phyloP scores from a whole-genome alignment of 2,329 filamentous ascomycete genomes.

The Colletotrichum sp. region DNA sequence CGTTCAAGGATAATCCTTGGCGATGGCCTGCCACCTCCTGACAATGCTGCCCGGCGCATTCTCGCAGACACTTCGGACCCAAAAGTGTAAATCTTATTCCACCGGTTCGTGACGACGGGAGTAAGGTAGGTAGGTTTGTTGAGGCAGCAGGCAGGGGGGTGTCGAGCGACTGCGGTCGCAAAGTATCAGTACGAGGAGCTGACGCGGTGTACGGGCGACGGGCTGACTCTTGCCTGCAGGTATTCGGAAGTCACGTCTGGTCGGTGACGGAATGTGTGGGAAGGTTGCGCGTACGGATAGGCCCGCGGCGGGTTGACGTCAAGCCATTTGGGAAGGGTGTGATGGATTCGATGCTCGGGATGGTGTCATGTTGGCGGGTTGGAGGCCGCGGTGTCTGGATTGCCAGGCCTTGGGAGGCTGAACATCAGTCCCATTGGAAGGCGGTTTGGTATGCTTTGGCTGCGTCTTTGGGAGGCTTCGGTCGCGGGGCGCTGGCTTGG shows the following conservation, averaged over 20 bases:
- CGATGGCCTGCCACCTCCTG: background rate
- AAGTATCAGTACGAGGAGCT: background rate
- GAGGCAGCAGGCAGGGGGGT: background rate
- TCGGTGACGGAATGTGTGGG: background rate
- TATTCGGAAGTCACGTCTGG: background rate
- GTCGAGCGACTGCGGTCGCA: background rate
- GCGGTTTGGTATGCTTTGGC: background rate
- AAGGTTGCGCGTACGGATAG: background rate
- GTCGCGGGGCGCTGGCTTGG: background rate
- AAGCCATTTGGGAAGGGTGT: background rate
- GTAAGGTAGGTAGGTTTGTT: background rate
- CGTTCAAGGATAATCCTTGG: background rate
- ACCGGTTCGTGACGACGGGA: background rate
- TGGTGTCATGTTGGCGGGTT: background rate
- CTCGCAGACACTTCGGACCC: background rate
- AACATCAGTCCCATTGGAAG: background rate
- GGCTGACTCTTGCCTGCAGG: background rate
- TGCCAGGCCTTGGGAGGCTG: fast-evolving
- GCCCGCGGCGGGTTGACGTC: background rate
- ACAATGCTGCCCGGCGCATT: background rate
- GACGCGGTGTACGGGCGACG: background rate
- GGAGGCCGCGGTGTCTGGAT: background rate
- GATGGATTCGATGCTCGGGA: background rate
- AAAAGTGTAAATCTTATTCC: background rate
- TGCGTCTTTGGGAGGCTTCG: background rate